Conservation (phyloP, 2,329 filamentous ascomycete species). For the Diaporthe sp. region DNA sequence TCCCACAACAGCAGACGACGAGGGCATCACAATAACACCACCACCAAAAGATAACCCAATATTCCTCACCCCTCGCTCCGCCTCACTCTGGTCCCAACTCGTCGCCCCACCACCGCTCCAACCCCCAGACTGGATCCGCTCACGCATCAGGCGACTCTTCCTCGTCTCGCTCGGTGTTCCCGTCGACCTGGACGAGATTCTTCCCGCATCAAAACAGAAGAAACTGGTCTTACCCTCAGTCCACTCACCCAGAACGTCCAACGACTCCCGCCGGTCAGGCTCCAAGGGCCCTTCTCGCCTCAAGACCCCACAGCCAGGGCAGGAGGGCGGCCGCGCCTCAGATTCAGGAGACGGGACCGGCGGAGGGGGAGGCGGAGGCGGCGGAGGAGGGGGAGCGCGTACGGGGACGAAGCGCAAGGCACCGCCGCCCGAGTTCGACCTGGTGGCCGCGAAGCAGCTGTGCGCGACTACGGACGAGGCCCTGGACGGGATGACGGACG, state of each 20-base stretch:
- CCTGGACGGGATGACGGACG: constrained; percentile 81
- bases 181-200: constrained; percentile 96
- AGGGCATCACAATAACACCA: constrained; percentile 64
- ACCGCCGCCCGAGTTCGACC: constrained; percentile 81
- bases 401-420: constrained; percentile 62
- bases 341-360: constrained; percentile 17
- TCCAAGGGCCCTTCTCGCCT: constrained; percentile 50
- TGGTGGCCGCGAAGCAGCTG: constrained; percentile 81
- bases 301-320: constrained; percentile 56
- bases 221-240: constrained; percentile 94
- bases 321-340: constrained; percentile 61
- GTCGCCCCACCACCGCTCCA: constrained; percentile 94
- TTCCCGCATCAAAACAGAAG: constrained; percentile 97
- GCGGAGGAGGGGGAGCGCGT: constrained; percentile 54
- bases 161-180: constrained; percentile 96
- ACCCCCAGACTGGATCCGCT: constrained; percentile 97
- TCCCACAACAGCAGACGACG: constrained; percentile 60
- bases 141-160: constrained; percentile 93
- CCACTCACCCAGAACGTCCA: constrained; percentile 68
- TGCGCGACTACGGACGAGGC: constrained; percentile 90
- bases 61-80: constrained; percentile 87
- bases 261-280: constrained; percentile 62
- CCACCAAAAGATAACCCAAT: constrained; percentile 71
- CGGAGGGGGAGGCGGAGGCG: constrained; percentile 58
- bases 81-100: constrained; percentile 95